Evolutionary conservation across 768 basidiomycete genomes (phyloP), one percentile per base, ranked within the genome.

Genomic region (Plicaturopsis crispa): DNA sequence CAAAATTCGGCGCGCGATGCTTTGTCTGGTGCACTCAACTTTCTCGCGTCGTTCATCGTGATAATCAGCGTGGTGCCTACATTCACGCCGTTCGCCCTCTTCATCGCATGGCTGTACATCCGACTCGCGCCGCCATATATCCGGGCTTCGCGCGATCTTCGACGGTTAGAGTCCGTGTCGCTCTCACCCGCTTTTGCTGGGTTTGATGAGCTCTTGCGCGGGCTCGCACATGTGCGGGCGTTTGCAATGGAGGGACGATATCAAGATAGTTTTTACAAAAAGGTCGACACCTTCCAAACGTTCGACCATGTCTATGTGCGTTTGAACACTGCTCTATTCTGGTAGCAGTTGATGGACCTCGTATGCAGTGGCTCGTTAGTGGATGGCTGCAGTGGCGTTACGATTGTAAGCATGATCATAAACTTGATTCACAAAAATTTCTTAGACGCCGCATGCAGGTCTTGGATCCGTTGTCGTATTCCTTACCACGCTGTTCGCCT

Each of bases 381-480:
- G 73, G 69, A 13, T 84, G 82, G 82, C 63, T 84, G 33, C 66
- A 72, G 42, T 82, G 78, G 75, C 62, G 83, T 65, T 84, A 86
- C 48, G 83, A 86, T 48, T 80, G 80, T 76, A 37, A 49, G 71
- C 54, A 4, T 6, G 8, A 28, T 14, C 26, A 28, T 28, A 14
- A 14, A 14, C 8, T 28, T 8, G 8, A 8, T 28, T 8, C n/a
- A n/a, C n/a, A n/a, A n/a, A n/a, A n/a, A 14, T 8, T 28, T 28
- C 14, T 28, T 8, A 8, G 8, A 14, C 8, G 8, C 26, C 26
- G 13, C 1, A 12, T 36, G 2, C 24, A 79, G 78, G 76, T 52
- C 65, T 85, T 14, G 82, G 83, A 22, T 83, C 82, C 4, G 59
- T 83, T 2, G 78, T 85, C 19, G 80, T 85, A 0, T 80, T 76